Evolutionary conservation across 2,329 filamentous ascomycete genomes (phyloP), one percentile per base, ranked within the genome.

Genomic region (Ciborinia camelliae): DNA sequence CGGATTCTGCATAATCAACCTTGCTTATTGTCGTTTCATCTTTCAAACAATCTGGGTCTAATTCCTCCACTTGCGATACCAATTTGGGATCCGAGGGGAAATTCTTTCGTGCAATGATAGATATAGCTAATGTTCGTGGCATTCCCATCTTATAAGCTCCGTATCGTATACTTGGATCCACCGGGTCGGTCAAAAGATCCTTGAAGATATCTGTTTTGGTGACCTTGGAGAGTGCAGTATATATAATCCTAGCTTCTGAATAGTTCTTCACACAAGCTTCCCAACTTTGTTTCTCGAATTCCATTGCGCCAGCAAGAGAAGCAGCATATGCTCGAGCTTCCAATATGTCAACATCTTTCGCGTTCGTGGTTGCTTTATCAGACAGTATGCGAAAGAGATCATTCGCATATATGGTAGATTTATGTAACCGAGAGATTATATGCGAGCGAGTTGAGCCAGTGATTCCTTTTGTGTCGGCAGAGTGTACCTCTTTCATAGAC

Each of bases 111-210:
- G 91, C 90, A 68, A 98, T 90, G 9, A 87, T 85, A 0, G 89
- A 84, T 57, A 97, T 88, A 3, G 93, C 88, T 62, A 92, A 85
- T 2, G 92, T 97, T 51, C 95, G 87, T 0, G 94, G 90, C 39
- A 96, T 85, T 75, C 94, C 90, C 75, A 92, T 84, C 77, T 97
- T 92, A 76, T 98, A 98, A 23, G 95, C 92, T 43, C 93, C 93
- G 76, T 96, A 98, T 68, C 94, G 89, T 72, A 99, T 91, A 68
- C 92, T 96, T 2, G 93, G 93, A 75, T 99, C 95, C 67, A 97
- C 88, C 5, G 90, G 96, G 72, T 90, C 88, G 55, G 89, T 86
- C 65, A 99, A 80, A 30, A 97, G 82, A 67, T 98, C 94, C 74
- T 90, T 92, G 81, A 91, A 95, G 43, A 90, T 81, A 65, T 97